Evolutionary conservation across 768 basidiomycete genomes (phyloP), one percentile per base, ranked within the genome.

Genomic region (Collybia mongolica): DNA sequence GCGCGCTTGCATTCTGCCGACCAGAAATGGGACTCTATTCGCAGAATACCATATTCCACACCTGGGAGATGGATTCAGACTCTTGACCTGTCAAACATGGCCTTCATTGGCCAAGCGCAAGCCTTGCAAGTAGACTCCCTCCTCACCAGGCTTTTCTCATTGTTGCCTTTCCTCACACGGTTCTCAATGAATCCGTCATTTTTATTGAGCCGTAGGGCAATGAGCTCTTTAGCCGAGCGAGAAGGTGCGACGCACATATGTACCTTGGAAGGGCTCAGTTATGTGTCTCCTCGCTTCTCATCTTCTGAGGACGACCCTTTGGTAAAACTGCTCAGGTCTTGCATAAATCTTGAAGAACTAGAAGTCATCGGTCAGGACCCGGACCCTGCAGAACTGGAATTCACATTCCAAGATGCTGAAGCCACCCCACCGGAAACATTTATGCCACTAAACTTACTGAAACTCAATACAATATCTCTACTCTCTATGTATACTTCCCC

Each of bases 51-150:
- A 0, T 89, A 87, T 60, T 94, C 92, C 3, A 79, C 87, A 0
- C 93, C 93, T 1, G 93, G 93, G 23, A 78, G 93, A 62, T 95
- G 91, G 88, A 82, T 96, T 1, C 86, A 84, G 51, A 66, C 63
- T 8, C 73, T 97, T 19, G 87, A 96, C 65, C 69, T 97, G 5
- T 84, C 88, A 4, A 65, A 68, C 18, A 57, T 90, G 28, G 56
- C 63, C 39, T 73, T 70, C 57, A 61, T 60, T 40, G 70, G 77
- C 20, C 71, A 74, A 55, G 66, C 73, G 7, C 76, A 84, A 46
- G 70, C 76, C 20, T 73, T 86, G 43, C 59, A 62, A 17, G 64
- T 87, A 7, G 91, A 93, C 65, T 76, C 80, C 8, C 67, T 86
- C 32, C 74, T 93, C 23, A 81, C 81, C 11, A 67, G 65, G 23